Evolutionary conservation across 148 eudicot species (phyloP).

Genomic region (Fagopyrum homotropicum): DNA sequence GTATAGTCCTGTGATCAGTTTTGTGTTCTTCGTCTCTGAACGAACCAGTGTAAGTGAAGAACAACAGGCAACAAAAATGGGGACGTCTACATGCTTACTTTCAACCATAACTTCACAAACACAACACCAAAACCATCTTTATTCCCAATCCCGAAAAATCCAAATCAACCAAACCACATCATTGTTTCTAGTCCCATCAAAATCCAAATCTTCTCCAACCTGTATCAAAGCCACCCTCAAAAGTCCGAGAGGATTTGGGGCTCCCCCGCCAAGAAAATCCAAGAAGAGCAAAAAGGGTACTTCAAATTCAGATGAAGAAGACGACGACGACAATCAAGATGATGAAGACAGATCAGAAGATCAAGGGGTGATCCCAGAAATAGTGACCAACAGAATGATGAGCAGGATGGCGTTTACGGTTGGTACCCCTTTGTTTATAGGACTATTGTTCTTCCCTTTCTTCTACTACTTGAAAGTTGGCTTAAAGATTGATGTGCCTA

Average conservation of each 20-base stretch:
- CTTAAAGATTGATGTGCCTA: constrained; percentile 83
- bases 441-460: constrained; percentile 76
- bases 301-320: constrained; percentile 19
- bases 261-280: constrained; percentile 32
- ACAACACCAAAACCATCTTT: background rate
- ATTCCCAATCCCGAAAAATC: background rate
- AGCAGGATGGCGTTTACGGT: constrained; percentile 73
- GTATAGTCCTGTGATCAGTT: background rate
- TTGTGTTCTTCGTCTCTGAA: background rate
- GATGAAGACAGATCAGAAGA: constrained; percentile 35
- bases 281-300: constrained; percentile 34
- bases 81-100: constrained; percentile 11
- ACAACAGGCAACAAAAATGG: background rate
- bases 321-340: constrained; percentile 38
- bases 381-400: constrained; percentile 92
- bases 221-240: constrained; percentile 50
- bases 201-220: constrained; percentile 5
- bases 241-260: constrained; percentile 67
- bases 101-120: background rate
- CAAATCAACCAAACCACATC: background rate
- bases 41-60: background rate
- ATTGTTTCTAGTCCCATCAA: background rate
- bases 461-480: constrained; percentile 86
- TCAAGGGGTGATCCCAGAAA: constrained; percentile 72
- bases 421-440: constrained; percentile 67